Base-by-base conservation (phyloP, 2,329 filamentous ascomycete genomes). In the Pyrenochaeta sp. region DNA sequence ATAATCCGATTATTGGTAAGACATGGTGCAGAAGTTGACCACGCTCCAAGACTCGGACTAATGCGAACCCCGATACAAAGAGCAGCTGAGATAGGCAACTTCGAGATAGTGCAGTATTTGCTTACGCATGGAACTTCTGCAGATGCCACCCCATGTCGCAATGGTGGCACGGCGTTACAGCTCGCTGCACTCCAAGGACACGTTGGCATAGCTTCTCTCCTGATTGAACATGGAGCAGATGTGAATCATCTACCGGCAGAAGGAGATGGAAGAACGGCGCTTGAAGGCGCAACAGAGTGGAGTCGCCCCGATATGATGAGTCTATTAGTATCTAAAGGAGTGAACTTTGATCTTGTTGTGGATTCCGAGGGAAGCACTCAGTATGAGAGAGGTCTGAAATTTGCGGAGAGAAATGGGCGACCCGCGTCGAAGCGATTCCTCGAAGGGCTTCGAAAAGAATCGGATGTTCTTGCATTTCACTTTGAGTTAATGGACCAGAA, bases 31-130 rank as follows among this genome's bases (percentile, higher is more conserved):
- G 37, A 40, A 2, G 21, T 41, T 15, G 36, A 46, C 14, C n/a
- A 41, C 15, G 8, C 13, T 2, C 32, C 30, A 2, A 23, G 14
- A 10, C 23, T 29, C n/a, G 41, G 45, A 3, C 11, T 49, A 2
- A 14, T 34, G 1, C 48, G 46, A 18, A 45, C 51, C 9, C 51
- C 51, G 1, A 15, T 53, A 7, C 46, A 48, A 22, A 47, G 43
- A 35, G 47, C 51, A 4, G 40, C 51, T 1, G 47, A 53, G 20
- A 39, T 48, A 4, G 47, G 40, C 7, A 43, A 45, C n/a, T 37
- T 53, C 15, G 17, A 37, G 2, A 45, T 53, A 8, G 40, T 48
- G 7, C 10, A 35, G 20, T 48, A 37, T 26, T 20, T 53, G 7
- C 35, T 52, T 9, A 20, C 8, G 4, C 29, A 34, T 2, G 11